Percentiles rank a stretch among this genome's conserved stretches.
phyloP scores from a whole-genome alignment of 768 basidiomycete genomes.

The Asterophora lycoperdoides region DNA sequence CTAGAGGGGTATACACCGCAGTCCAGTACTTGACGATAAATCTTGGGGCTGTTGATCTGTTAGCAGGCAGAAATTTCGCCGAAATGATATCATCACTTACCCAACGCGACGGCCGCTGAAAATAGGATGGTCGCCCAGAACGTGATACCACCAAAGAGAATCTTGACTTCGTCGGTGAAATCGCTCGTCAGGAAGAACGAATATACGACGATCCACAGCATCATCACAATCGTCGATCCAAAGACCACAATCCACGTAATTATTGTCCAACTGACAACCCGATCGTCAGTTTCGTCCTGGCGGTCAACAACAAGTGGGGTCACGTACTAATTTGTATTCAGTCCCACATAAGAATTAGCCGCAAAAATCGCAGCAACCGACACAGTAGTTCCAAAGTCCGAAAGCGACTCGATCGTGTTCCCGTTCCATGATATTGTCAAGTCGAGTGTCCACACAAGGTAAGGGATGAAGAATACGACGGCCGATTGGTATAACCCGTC shows the following conservation, averaged over 20 bases:
- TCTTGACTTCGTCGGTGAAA: constrained; percentile 66
- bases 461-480: constrained; percentile 85
- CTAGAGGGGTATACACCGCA: constrained; percentile 70
- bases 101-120: constrained; percentile 65
- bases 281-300: constrained; percentile 18
- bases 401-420: constrained; percentile 68
- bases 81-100: constrained; percentile 35
- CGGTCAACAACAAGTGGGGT: constrained; percentile 14
- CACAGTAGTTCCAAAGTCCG: constrained; percentile 91
- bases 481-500: constrained; percentile 94
- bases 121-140: constrained; percentile 84
- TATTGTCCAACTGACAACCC: constrained; percentile 60
- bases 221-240: constrained; percentile 77
- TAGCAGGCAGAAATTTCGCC: not conserved
- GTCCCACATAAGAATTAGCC: constrained; percentile 86
- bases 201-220: constrained; percentile 86
- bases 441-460: constrained; percentile 63
- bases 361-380: constrained; percentile 83
- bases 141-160: constrained; percentile 72
- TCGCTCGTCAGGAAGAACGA: constrained; percentile 72
- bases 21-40: constrained; percentile 73
- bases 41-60: constrained; percentile 56
- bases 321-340: constrained; percentile 79
- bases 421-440: constrained; percentile 72
- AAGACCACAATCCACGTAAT: constrained; percentile 81